Conservation (phyloP, 1,139 yeast species). For the Geotrichum cucujoidarum region DNA sequence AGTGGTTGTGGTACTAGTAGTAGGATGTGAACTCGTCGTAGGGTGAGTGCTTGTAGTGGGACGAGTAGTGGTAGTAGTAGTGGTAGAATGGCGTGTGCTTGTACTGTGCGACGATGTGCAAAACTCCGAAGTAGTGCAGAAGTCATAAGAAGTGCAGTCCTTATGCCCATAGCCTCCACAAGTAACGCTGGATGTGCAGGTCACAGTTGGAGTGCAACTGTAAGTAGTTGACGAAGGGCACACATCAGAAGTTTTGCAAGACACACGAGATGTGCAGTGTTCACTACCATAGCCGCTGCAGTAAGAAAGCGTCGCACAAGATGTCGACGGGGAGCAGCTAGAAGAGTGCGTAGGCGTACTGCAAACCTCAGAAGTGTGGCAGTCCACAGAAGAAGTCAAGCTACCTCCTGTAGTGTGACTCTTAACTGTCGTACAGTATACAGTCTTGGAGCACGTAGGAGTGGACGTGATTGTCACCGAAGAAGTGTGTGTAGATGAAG, state of each 20-base stretch:
- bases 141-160: neutral
- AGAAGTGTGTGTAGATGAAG: too few species aligned
- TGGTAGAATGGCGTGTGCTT: neutral
- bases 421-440: too few species aligned
- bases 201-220: neutral
- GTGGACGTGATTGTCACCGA: too few species aligned
- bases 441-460: too few species aligned
- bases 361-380: neutral
- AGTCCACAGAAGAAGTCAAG: neutral
- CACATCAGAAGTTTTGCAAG: neutral
- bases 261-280: neutral
- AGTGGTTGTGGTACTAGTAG: neutral
- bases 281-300: too few species aligned
- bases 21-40: neutral
- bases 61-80: neutral
- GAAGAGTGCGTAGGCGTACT: neutral
- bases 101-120: neutral
- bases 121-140: neutral
- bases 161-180: conserved; percentile 1
- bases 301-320: too few species aligned
- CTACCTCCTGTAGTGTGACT: too few species aligned
- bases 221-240: neutral
- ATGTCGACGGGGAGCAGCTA: neutral
- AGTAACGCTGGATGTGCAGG: neutral
- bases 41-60: neutral